phyloP scores from a whole-genome alignment of 192 early-diverging fungal genomes.

The Backusella westeae region DNA sequence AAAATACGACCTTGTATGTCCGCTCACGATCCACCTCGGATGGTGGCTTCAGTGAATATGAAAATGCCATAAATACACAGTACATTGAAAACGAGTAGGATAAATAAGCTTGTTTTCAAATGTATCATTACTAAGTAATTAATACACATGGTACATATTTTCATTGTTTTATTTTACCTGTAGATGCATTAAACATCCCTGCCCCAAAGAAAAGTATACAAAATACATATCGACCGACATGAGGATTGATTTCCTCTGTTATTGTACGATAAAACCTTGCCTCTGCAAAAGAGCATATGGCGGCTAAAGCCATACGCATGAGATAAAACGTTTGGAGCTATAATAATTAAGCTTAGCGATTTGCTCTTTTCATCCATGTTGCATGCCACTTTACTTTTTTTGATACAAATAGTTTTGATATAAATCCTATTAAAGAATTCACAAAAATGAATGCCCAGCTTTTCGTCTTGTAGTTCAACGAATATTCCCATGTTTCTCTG shows the following conservation, averaged over 20 bases:
- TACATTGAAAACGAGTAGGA: conserved; percentile 94
- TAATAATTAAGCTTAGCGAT: background rate
- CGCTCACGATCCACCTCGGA: conserved; percentile 38
- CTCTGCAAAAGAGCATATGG: conserved; percentile 56
- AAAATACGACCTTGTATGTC: conserved; percentile 54
- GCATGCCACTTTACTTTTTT: conserved; percentile 35
- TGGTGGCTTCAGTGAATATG: conserved; percentile 59
- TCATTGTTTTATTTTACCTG: conserved; percentile 44
- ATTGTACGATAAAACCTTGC: conserved; percentile 64
- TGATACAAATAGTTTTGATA: conserved; percentile 41
- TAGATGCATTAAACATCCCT: conserved; percentile 83
- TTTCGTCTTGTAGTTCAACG: conserved; percentile 81
- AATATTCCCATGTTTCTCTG: conserved; percentile 97
- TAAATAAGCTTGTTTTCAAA: conserved; percentile 57
- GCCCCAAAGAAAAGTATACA: conserved; percentile 64
- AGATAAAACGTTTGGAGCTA: conserved; percentile 74
- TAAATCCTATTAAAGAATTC: conserved; percentile 48
- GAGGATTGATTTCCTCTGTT: conserved; percentile 52
- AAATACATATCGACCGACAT: conserved; percentile 64
- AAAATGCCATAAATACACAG: conserved; percentile 69
- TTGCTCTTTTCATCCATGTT: background rate
- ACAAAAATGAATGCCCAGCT: conserved; percentile 82
- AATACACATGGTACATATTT: background rate
- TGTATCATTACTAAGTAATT: background rate
- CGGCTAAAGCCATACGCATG: conserved; percentile 56